Conservation (phyloP, 2,329 filamentous ascomycete species). For the Cladosporium sp. region DNA sequence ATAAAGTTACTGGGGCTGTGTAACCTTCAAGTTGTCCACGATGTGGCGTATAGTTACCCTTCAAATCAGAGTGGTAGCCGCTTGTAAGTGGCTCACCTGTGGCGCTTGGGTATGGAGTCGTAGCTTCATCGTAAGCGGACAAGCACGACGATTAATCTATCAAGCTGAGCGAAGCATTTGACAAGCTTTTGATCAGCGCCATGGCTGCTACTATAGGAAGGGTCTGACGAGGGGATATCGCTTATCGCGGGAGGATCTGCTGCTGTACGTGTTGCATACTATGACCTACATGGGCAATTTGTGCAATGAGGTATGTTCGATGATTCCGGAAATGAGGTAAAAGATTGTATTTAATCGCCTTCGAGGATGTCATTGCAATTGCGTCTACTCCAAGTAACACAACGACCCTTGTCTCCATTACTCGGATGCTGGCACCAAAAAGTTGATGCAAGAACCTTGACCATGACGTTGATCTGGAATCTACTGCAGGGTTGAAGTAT, state of each 20-base stretch:
- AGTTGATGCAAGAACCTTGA: not conserved
- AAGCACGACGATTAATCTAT: not conserved
- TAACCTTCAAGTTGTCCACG: not conserved
- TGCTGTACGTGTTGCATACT: not conserved
- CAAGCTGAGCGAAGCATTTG: constrained; percentile 12
- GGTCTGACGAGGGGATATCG: not conserved
- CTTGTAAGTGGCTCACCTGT: constrained; percentile 10
- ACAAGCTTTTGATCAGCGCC: constrained; percentile 18
- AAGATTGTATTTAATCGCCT: not conserved
- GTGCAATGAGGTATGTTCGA: not conserved
- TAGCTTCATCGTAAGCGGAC: not conserved
- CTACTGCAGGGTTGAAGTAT: not conserved
- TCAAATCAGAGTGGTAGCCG: not conserved
- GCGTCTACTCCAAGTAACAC: not conserved
- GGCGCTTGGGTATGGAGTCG: not conserved
- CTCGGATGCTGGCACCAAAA: not conserved
- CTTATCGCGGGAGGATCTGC: not conserved
- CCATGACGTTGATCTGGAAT: not conserved
- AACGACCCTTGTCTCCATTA: not conserved
- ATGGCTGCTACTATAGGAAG: not conserved
- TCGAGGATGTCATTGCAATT: not conserved
- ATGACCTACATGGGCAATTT: not conserved
- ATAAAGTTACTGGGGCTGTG: not conserved
- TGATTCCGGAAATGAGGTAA: not conserved
- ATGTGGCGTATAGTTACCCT: not conserved